Evolutionary conservation across 2,329 filamentous ascomycete genomes (phyloP).

Genomic region (Lasiodiplodia theobromae): DNA sequence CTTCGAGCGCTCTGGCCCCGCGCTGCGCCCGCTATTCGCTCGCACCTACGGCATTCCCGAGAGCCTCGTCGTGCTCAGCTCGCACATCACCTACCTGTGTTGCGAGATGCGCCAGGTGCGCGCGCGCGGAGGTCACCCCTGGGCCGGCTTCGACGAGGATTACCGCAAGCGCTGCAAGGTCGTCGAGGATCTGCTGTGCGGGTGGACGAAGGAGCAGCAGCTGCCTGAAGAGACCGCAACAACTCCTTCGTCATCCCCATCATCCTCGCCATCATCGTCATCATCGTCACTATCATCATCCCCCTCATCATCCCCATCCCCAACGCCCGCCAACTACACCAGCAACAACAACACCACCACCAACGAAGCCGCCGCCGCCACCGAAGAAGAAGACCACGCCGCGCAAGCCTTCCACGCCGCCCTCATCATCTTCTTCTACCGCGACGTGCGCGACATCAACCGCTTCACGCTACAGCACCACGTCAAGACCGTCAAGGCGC

Average conservation of each 20-base stretch:
- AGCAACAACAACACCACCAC: too few species aligned
- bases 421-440: constrained; percentile 23
- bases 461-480: constrained; percentile 10
- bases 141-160: background rate
- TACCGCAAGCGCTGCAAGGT: constrained; percentile 12
- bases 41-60: constrained; percentile 20
- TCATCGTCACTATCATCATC: background rate
- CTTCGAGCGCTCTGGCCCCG: background rate
- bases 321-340: too few species aligned
- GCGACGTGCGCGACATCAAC: constrained; percentile 16
- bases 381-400: constrained; percentile 1
- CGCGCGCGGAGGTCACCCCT: background rate
- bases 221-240: background rate
- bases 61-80: constrained; percentile 11
- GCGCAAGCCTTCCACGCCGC: constrained; percentile 13
- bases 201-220: background rate
- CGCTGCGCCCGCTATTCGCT: background rate
- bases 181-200: constrained; percentile 14
- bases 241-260: background rate
- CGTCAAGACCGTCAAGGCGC: background rate
- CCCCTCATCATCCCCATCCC: background rate
- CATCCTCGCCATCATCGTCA: background rate
- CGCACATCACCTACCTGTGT: constrained; percentile 15
- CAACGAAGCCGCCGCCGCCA: background rate
- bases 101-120: constrained; percentile 6